Evolutionary conservation across 306 rosid species (phyloP), one percentile per base, ranked within the genome.

Genomic region (Pueraria montana): DNA sequence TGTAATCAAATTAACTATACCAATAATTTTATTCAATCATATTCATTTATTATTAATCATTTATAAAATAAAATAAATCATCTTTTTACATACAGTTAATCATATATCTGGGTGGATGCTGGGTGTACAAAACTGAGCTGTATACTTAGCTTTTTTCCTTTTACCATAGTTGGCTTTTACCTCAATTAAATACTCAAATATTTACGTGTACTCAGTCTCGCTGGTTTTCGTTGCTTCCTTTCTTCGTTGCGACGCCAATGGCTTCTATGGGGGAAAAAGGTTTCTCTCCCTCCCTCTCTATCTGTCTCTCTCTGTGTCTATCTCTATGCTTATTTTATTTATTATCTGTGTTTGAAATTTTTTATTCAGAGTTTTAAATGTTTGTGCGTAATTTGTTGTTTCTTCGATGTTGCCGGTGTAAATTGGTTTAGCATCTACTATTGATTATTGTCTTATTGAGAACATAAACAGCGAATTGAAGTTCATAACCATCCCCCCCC

Each of bases 241-340:
- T 45, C 80, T 61, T 61, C 30, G 8, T 61, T 11, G 18, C 80
- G 50, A 43, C 80, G 45, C 16, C 34, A 55, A 20, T 74, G 26
- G 8, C 14, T 74, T 34, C 16, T 38, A 2, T 16, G 21, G 27
- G 20, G n/a, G 8, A 23, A 43, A 59, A 4, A 43, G 72, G 80
- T 76, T 61, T 56, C 56, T 23, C 27, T 59, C 42, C 48, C 24
- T 21, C 65, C 4, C 65, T 18, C 23, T 16, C 8, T 49, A 2
- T 16, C 11, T 52, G 12, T 23, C 12, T 58, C 34, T 18, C 11
- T 38, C 2, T 26, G 61, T 36, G 40, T 73, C 0, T 48, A 0
- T 13, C 1, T 43, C 14, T 72, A 0, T 16, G 5, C 46, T 11
- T 43, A n/a, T 17, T 11, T 36, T 36, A 24, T 27, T 48, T 36